Evolutionary conservation across 2,329 filamentous ascomycete genomes (phyloP), one percentile per base, ranked within the genome.

Genomic region (Aspergillus hortae): DNA sequence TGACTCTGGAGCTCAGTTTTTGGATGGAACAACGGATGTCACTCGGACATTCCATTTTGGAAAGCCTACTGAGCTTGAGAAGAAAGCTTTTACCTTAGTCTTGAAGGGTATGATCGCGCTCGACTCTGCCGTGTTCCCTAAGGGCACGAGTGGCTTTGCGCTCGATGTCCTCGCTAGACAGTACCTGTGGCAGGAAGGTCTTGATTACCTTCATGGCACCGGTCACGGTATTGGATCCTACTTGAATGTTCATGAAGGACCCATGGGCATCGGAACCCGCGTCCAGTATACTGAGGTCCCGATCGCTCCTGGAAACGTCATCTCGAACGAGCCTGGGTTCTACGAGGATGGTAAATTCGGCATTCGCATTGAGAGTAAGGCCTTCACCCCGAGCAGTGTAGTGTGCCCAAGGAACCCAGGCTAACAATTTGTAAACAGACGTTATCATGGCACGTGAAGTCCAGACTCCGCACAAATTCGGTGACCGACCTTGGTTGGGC

Each of bases 291-390:
- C 90, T 0, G 94, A 99, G 67, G 92, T 97, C 5, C 82, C 94
- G 0, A 80, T 99, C 27, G 84, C 90, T 0, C 80, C 90, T n/a
- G 94, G 94, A 42, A 96, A 99, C 63, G 92, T 99, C 38, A 84
- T 97, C 48, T 97, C 92, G 1, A 91, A 96, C 64, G 91, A 99
- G 72, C 94, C 94, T 1, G 94, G 94, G 27, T 99, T 92, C 75
- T 99, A 99, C 69, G 92, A 97, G 71, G 94, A 99, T 63, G 92
- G 91, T 44, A 85, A 85, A 36, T 99, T 95, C 66, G 94, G 94
- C 15, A 94, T 99, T 60, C 87, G 94, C 15, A 96, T 96, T 64
- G 94, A 99, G 74, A 99, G 77, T 80, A 61, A 63, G 75, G 53
- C 27, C 10, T 46, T 44, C 15, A 41, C 17, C 25, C 11, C 9